phyloP scores from a whole-genome alignment of 192 early-diverging fungal species.

The Chytriomyces hyalinus region DNA sequence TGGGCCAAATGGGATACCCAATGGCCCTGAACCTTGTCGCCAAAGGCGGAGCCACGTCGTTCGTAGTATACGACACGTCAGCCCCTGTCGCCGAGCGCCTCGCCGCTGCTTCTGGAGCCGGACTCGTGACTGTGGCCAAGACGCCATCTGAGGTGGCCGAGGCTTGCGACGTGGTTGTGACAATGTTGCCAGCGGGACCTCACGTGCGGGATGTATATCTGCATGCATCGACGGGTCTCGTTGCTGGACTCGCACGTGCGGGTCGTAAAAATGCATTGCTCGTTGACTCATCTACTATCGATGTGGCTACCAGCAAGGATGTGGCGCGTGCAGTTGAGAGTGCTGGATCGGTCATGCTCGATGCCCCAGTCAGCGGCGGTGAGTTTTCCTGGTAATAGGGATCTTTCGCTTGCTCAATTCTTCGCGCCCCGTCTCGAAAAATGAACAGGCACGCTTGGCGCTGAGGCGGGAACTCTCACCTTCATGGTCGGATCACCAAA shows the following conservation, averaged over 20 bases:
- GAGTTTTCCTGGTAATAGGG: background rate
- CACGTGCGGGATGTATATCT: slow-evolving; percentile 87
- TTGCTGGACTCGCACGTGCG: slow-evolving; percentile 9
- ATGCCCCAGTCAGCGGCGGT: slow-evolving; percentile 96
- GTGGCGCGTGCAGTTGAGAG: slow-evolving; percentile 67
- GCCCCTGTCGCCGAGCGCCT: slow-evolving; percentile 57
- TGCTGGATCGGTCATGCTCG: slow-evolving; percentile 70
- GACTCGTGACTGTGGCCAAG: slow-evolving; percentile 55
- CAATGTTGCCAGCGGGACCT: slow-evolving; percentile 86
- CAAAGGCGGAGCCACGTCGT: slow-evolving; percentile 52
- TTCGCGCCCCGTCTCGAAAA: background rate
- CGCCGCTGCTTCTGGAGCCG: slow-evolving; percentile 31
- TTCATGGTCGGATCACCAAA: slow-evolving; percentile 92
- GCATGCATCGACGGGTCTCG: slow-evolving; percentile 57
- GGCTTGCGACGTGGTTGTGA: slow-evolving; percentile 75
- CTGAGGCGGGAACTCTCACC: slow-evolving; percentile 86
- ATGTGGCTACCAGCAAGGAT: slow-evolving; percentile 75
- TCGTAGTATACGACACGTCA: slow-evolving; percentile 78
- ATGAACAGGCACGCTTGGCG: slow-evolving; percentile 75
- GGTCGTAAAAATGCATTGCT: slow-evolving; percentile 45
- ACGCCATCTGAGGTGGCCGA: slow-evolving; percentile 76
- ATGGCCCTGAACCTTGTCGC: slow-evolving; percentile 88
- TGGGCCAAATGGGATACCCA: slow-evolving; percentile 83
- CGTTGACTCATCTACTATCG: slow-evolving; percentile 94
- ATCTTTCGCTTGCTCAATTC: background rate